Evolutionary conservation across 2,329 filamentous ascomycete genomes (phyloP).

Genomic region (Aspergillus hortae): DNA sequence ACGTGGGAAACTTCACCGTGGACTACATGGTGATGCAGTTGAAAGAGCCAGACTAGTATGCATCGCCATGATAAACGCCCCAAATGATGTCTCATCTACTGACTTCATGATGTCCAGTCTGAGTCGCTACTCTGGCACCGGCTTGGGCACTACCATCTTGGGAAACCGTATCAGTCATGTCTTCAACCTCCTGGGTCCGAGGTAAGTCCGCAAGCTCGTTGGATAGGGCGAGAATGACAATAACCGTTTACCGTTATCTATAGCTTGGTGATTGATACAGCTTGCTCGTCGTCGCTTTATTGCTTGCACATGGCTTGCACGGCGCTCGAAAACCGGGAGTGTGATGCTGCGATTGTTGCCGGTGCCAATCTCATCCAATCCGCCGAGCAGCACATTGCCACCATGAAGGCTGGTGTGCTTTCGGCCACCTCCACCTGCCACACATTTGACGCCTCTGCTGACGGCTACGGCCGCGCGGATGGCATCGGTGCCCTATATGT

Average conservation of each 20-base stretch:
- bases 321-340: conserved; percentile 19
- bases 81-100: too few relatives aligned
- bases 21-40: conserved; percentile 16
- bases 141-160: conserved; percentile 9
- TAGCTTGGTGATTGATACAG: conserved; percentile 27
- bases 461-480: conserved; percentile 37
- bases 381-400: conserved; percentile 17
- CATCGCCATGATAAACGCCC: too few relatives aligned
- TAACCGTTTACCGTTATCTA: too few relatives aligned
- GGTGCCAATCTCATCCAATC: conserved; percentile 21
- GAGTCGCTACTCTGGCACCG: conserved; percentile 15
- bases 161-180: conserved; percentile 30
- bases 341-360: conserved; percentile 17
- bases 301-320: conserved; percentile 37
- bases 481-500: conserved; percentile 30
- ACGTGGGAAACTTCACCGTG: conserved; percentile 12
- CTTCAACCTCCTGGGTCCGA: conserved; percentile 36
- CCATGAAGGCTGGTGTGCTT: conserved; percentile 29
- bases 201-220: too few relatives aligned
- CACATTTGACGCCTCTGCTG: conserved; percentile 31
- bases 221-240: too few relatives aligned
- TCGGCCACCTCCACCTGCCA: conserved; percentile 33
- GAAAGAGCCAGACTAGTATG: conserved; percentile 12
- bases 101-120: too few relatives aligned
- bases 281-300: conserved; percentile 38